phyloP scores from a whole-genome alignment of 2,329 filamentous ascomycete genomes.

The Chaetomiaceae sp. region DNA sequence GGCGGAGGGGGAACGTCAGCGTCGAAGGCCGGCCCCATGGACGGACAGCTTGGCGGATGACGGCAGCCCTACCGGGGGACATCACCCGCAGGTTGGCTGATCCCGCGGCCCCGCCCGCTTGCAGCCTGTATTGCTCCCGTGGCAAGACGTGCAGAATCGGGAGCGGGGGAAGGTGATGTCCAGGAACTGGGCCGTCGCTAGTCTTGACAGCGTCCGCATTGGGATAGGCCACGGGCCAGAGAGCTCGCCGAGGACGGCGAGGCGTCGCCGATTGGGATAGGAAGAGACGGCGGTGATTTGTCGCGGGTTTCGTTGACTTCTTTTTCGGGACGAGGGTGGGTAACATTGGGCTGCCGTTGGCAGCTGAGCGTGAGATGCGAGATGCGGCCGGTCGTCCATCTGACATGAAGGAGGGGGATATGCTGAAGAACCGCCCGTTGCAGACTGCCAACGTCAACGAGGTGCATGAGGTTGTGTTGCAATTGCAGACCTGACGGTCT shows the following conservation, averaged over 20 bases:
- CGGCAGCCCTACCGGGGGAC: background rate
- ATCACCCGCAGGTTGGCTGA: conserved; percentile 1
- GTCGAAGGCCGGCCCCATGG: background rate
- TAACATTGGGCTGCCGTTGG: conserved; percentile 1
- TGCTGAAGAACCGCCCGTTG: too few species aligned
- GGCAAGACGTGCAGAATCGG: background rate
- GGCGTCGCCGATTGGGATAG: conserved; percentile 3
- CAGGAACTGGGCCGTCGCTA: background rate
- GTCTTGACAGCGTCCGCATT: background rate
- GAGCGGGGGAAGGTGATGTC: background rate
- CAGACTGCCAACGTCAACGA: too few species aligned
- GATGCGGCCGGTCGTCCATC: background rate
- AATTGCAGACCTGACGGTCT: too few species aligned
- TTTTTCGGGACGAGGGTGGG: conserved; percentile 1
- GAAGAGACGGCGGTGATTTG: conserved; percentile 6
- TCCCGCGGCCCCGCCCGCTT: background rate
- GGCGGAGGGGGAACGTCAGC: background rate
- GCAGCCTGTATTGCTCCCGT: conserved; percentile 4
- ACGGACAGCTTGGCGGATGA: background rate
- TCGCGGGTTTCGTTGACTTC: background rate
- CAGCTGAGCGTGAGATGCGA: background rate
- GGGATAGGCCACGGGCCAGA: background rate
- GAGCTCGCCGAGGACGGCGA: background rate
- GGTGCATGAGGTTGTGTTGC: too few species aligned
- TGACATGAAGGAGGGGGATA: background rate